Conservation (phyloP, 2,329 filamentous ascomycete species). For the Pseudocercospora cruenta region DNA sequence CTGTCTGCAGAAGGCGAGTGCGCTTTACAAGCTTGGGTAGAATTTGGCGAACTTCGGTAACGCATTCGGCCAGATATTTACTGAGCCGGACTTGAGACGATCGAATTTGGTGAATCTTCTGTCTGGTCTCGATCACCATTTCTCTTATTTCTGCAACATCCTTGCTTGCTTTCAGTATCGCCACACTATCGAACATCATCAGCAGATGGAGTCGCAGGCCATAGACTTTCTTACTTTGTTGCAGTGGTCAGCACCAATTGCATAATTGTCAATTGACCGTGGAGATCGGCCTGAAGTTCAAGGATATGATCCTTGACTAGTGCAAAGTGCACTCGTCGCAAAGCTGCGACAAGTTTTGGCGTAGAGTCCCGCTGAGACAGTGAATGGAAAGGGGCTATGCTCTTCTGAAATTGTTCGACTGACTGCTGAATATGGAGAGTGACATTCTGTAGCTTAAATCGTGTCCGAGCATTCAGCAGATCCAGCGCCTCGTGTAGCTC, state of each 20-base stretch:
- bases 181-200: not conserved
- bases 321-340: not conserved
- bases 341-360: not conserved
- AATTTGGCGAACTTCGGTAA: not conserved
- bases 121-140: not conserved
- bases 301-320: not conserved
- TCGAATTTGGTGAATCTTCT: not conserved
- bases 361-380: not conserved
- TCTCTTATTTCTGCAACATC: not conserved
- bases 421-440: not conserved
- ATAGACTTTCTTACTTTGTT: not conserved
- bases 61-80: not conserved
- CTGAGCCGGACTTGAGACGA: not conserved
- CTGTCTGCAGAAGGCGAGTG: not conserved
- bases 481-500: no score
- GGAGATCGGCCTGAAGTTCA: not conserved
- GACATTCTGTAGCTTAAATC: no score
- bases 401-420: not conserved
- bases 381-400: not conserved
- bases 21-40: not conserved
- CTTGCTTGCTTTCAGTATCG: no score
- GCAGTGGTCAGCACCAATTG: not conserved
- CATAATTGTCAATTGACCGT: not conserved
- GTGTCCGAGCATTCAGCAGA: no score
- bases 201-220: not conserved